Percentiles rank a stretch among this genome's conserved stretches.
phyloP scores from a whole-genome alignment of 805 yeast species.

The Ogataea methanolica region DNA sequence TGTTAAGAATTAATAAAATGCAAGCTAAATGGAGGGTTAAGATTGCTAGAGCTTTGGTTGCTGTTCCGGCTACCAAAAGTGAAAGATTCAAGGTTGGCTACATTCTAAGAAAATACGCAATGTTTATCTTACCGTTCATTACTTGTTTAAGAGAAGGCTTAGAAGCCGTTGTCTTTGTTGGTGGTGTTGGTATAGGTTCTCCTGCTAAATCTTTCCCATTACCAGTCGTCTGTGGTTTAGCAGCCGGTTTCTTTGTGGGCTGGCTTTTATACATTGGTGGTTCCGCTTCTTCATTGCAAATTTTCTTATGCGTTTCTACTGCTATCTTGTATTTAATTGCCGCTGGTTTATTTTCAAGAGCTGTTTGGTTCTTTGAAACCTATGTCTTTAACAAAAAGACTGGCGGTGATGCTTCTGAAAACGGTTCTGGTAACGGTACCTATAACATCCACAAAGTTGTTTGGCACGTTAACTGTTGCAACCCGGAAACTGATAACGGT shows the following conservation, averaged over 20 bases:
- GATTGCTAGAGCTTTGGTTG: conserved; percentile 78
- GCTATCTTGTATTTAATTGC: conserved; percentile 83
- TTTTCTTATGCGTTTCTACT: conserved; percentile 83
- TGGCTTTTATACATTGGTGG: conserved; percentile 74
- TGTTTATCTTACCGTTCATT: conserved; percentile 86
- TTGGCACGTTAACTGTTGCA: conserved; percentile 98
- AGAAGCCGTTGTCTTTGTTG: conserved; percentile 93
- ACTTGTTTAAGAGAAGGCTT: conserved; percentile 95
- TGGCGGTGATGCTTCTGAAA: conserved; percentile 95
- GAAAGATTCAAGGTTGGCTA: conserved; percentile 53
- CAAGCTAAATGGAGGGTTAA: conserved; percentile 95
- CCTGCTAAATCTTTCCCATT: conserved; percentile 71
- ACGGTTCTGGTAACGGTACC: conserved; percentile 93
- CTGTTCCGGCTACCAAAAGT: conserved; percentile 43
- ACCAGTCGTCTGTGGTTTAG: conserved; percentile 84
- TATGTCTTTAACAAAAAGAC: conserved; percentile 57
- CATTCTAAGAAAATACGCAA: conserved; percentile 67
- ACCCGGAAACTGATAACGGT: conserved; percentile 86
- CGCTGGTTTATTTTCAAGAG: conserved; percentile 91
- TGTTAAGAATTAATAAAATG: conserved; percentile 94
- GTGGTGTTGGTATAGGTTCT: conserved; percentile 78
- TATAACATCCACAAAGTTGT: conserved; percentile 75
- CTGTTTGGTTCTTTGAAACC: conserved; percentile 83
- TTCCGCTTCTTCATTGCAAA: conserved; percentile 74
- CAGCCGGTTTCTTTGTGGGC: conserved; percentile 77